A percentile compares a stretch with the other conserved stretches of the same genome.
These are phyloP conservation scores for Fusarium liriodendri DNA, from an alignment of 2,329 filamentous ascomycete genomes.

Conservation along the genomic window DNA sequence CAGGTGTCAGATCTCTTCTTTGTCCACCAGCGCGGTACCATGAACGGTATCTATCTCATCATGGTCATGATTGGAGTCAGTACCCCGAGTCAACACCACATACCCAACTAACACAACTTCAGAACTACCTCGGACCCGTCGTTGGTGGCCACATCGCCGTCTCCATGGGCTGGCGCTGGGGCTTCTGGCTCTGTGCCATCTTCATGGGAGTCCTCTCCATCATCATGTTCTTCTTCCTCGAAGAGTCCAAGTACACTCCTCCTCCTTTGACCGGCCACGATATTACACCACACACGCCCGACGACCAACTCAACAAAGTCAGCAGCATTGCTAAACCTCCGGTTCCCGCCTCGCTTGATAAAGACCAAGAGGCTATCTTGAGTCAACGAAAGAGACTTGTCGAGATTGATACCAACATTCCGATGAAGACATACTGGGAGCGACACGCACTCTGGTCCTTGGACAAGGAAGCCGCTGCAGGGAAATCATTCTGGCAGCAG, in stretches of 20 bases:
- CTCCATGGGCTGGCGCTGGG: slow-evolving; percentile 47
- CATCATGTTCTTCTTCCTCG: slow-evolving; percentile 51
- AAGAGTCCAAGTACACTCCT: slow-evolving; percentile 24
- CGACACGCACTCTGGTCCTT: slow-evolving; percentile 18
- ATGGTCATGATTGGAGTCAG: slow-evolving; percentile 34
- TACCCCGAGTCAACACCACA: fast-evolving
- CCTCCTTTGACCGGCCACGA: background rate
- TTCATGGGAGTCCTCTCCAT: slow-evolving; percentile 30
- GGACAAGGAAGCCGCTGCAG: slow-evolving; percentile 3
- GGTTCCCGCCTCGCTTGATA: background rate
- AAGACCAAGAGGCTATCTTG: background rate
- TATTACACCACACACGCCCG: background rate
- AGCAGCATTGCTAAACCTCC: background rate
- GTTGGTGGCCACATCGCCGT: slow-evolving; percentile 22
- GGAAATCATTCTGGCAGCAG: slow-evolving; percentile 9
- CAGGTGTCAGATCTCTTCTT: slow-evolving; percentile 46
- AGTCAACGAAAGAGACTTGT: background rate
- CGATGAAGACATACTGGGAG: slow-evolving; percentile 18
- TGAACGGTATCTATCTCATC: slow-evolving; percentile 40
- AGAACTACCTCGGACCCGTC: slow-evolving; percentile 35
- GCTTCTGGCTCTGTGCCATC: slow-evolving; percentile 51
- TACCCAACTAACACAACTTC: background rate
- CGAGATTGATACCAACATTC: slow-evolving; percentile 13
- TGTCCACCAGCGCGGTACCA: slow-evolving; percentile 45
- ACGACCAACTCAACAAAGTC: background rate